Percentiles rank a stretch among this genome's conserved stretches.
Evolutionary conservation across 2,329 filamentous ascomycete species (phyloP).

Genomic region (Phialophora chinensis): DNA sequence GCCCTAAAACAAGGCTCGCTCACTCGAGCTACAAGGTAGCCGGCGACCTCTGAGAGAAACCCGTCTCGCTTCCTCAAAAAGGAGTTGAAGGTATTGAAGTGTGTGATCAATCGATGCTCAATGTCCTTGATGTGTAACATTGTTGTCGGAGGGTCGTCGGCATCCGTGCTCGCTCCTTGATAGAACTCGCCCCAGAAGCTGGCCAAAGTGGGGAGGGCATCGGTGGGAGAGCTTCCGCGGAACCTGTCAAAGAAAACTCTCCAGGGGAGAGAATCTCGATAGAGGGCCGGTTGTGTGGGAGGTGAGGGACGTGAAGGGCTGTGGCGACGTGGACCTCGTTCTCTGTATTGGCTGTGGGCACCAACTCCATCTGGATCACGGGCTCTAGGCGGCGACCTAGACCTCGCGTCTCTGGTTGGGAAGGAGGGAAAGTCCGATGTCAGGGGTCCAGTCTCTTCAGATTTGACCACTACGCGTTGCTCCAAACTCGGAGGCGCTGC

Average conservation of each 20-base stretch:
- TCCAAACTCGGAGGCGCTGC: background rate
- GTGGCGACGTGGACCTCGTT: background rate
- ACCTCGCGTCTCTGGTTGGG: background rate
- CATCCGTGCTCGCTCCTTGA: background rate
- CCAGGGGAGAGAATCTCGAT: background rate
- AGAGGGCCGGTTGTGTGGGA: background rate
- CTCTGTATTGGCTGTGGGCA: background rate
- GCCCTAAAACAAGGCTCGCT: background rate
- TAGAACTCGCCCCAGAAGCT: slow-evolving; percentile 8
- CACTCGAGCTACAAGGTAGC: background rate
- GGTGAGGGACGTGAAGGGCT: background rate
- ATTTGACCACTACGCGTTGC: background rate
- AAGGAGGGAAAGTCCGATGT: background rate
- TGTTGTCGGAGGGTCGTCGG: background rate
- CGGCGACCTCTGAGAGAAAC: background rate
- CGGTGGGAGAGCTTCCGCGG: background rate
- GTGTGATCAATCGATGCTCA: background rate
- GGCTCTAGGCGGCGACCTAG: background rate
- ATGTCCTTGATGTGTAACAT: slow-evolving; percentile 6
- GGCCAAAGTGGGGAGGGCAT: background rate
- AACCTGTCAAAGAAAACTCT: background rate
- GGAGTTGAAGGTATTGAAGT: background rate
- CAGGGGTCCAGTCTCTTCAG: background rate
- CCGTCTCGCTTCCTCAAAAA: background rate
- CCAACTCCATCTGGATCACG: background rate